Evolutionary conservation across 768 basidiomycete genomes (phyloP), one percentile per base, ranked within the genome.

Genomic region (Collybia nuda): DNA sequence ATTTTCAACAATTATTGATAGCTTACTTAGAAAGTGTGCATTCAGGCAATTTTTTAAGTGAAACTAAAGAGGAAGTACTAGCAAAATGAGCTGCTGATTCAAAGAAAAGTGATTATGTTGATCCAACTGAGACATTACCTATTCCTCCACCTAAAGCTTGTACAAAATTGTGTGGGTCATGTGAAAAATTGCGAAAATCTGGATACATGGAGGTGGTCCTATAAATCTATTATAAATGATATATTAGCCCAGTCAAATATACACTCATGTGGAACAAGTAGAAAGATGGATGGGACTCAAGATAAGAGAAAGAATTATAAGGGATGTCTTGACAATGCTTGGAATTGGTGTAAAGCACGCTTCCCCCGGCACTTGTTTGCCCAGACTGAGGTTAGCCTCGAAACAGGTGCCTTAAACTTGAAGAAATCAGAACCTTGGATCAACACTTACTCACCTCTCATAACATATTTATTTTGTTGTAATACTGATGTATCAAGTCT

Each of bases 401-500:
- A 45, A 21, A 36, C 22, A 29, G 29, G 28, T 44, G 44, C 44
- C 28, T 7, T 26, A 7, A 7, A 54, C 51, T 46, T 64, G 51
- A 63, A 66, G 61, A 61, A 65, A 41, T 29, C 43, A 2, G 71
- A 74, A 48, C n/a, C 56, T 2, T 55, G 44, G 54, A 44, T 74
- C 6, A 74, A 74, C 49, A 63, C 54, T 0, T 56, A 64, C 12
- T 62, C 60, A 0, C 48, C 57, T 2, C n/a, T 45, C 1, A 5
- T 70, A 0, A 58, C 67, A 1, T 69, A 67, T 44, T 36, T 65
- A 0, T 15, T 65, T 2, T 14, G 66, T 2, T 67, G 66, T 29
- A 73, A 73, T 28, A 63, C 67, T 11, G 67, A 72, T 54, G 59
- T 64, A 0, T 65, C 63, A 0, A 59, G 60, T 45, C 45, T 73